Conservation (phyloP, 2,329 filamentous ascomycete species). For the Penicillium sp. region DNA sequence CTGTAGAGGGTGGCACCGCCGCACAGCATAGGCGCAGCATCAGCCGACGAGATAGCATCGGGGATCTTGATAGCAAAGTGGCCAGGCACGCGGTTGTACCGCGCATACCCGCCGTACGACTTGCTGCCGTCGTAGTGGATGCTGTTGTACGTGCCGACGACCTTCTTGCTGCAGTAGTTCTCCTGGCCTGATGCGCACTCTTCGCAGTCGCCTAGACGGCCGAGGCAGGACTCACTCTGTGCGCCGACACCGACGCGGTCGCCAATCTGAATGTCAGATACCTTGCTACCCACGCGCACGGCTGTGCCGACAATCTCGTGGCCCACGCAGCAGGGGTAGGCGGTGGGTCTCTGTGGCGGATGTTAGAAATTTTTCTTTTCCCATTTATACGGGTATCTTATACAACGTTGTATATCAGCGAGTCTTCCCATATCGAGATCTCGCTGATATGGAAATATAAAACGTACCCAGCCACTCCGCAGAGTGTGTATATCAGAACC, state of each 20-base stretch:
- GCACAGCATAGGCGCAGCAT: constrained; percentile 71
- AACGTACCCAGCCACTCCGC: constrained; percentile 46
- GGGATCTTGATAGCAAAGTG: constrained; percentile 63
- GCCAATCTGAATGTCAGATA: constrained; percentile 31
- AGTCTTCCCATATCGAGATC: not conserved
- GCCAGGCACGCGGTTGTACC: constrained; percentile 53
- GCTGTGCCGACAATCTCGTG: constrained; percentile 64
- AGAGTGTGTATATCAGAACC: constrained; percentile 60
- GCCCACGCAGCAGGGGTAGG: constrained; percentile 54
- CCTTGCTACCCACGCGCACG: constrained; percentile 54
- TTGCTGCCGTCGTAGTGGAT: constrained; percentile 52
- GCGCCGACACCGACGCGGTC: constrained; percentile 56
- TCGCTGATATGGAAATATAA: not conserved
- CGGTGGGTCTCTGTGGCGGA: constrained; percentile 25
- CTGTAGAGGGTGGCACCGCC: constrained; percentile 72
- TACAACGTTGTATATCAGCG: not conserved
- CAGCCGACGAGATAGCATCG: constrained; percentile 46
- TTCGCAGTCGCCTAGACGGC: constrained; percentile 47
- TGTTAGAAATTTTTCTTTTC: not conserved
- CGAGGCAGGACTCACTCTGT: constrained; percentile 55
- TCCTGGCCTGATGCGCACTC: constrained; percentile 49
- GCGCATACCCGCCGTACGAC: constrained; percentile 64
- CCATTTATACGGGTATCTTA: not conserved
- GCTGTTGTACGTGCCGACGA: constrained; percentile 35
- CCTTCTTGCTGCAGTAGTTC: constrained; percentile 35